Evolutionary conservation across 2,329 filamentous ascomycete genomes (phyloP).

Genomic region (Diaporthe sp.): DNA sequence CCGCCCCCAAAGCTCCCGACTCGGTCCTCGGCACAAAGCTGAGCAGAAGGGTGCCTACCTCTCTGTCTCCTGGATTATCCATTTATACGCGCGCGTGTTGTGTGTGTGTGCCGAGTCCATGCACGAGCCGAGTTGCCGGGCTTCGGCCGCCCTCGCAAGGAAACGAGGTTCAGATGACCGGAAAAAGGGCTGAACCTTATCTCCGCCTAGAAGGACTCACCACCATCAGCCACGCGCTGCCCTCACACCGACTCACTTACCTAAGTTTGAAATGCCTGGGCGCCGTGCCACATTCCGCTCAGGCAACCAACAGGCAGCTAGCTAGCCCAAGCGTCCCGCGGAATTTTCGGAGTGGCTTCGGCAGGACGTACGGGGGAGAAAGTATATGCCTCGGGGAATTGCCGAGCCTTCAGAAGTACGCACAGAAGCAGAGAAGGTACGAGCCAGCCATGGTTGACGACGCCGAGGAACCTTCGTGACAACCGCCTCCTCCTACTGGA

Average conservation of each 20-base stretch:
- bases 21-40: constrained; percentile 23
- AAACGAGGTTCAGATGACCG: constrained; percentile 17
- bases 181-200: constrained; percentile 21
- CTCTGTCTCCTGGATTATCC: background rate
- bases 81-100: constrained; percentile 7
- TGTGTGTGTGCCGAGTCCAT: background rate
- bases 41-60: background rate
- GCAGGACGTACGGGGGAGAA: background rate
- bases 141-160: background rate
- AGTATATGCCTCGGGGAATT: background rate
- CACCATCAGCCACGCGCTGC: background rate
- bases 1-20: background rate
- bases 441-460: background rate
- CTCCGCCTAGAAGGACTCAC: background rate
- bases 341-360: constrained; percentile 9
- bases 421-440: background rate
- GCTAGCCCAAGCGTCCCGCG: background rate
- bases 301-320: background rate
- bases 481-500: background rate
- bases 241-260: background rate
- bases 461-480: constrained; percentile 15
- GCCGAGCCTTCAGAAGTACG: background rate
- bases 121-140: constrained; percentile 18
- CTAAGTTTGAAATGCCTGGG: background rate
- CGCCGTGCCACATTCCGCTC: constrained; percentile 7